These are phyloP conservation scores for Dittrichia graveolens DNA, from an alignment of 129 eudicot genomes.

Conservation along the genomic window DNA sequence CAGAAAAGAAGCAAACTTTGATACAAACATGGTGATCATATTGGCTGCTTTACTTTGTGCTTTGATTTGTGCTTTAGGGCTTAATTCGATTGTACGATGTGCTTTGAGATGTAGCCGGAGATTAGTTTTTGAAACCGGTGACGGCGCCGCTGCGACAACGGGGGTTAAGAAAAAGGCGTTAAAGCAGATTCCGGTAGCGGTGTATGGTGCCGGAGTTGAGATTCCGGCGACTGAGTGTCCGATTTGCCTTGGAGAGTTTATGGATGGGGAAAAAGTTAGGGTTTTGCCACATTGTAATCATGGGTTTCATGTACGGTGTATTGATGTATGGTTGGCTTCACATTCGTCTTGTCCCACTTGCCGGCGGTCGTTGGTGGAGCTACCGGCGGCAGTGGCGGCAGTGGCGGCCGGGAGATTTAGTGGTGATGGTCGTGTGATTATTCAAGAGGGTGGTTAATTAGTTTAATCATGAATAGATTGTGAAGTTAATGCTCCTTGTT, in stretches of 20 bases:
- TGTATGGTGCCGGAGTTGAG: slow-evolving; percentile 42
- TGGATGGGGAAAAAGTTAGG: slow-evolving; percentile 70
- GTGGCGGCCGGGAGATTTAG: slow-evolving; percentile 34
- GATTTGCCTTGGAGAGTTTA: slow-evolving; percentile 74
- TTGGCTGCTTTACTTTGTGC: slow-evolving; percentile 64
- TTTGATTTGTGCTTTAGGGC: slow-evolving; percentile 66
- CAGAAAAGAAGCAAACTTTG: slow-evolving; percentile 52
- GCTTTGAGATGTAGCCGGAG: slow-evolving; percentile 54
- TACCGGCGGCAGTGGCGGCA: slow-evolving; percentile 11
- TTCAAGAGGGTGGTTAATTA: slow-evolving; percentile 21
- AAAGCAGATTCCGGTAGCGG: slow-evolving; percentile 59
- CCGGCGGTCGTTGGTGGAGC: slow-evolving; percentile 59
- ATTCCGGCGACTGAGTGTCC: slow-evolving; percentile 64
- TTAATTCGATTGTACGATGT: slow-evolving; percentile 68
- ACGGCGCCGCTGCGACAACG: slow-evolving; percentile 29
- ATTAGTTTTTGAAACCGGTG: slow-evolving; percentile 27
- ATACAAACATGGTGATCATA: slow-evolving; percentile 80
- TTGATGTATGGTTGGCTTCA: slow-evolving; percentile 69
- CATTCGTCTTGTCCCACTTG: slow-evolving; percentile 87
- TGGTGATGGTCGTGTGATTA: slow-evolving; percentile 3
- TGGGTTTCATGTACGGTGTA: slow-evolving; percentile 71
- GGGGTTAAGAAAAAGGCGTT: slow-evolving; percentile 59
- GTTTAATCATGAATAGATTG: not conserved
- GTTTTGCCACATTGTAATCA: slow-evolving; percentile 70
- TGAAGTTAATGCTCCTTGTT: slow-evolving; percentile 4